These are phyloP conservation scores for Sporothrix humicola DNA, from an alignment of 2,329 filamentous ascomycete species.

Conservation along the genomic window DNA sequence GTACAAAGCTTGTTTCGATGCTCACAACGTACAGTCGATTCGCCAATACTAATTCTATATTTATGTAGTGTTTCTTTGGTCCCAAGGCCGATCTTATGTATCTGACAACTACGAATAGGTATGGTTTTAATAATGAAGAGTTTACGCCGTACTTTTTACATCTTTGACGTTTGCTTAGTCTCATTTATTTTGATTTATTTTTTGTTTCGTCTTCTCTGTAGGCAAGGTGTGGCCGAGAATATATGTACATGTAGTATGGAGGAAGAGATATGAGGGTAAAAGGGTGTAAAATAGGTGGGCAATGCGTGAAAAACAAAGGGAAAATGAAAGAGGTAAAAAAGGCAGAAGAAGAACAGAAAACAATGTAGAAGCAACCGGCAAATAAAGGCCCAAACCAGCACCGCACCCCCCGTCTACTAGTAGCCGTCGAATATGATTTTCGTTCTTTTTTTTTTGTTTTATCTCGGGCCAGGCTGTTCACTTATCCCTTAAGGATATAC, in stretches of 20 bases:
- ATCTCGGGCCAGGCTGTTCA: not conserved
- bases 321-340: not conserved
- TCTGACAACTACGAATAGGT: no score
- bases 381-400: not conserved
- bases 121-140: no score
- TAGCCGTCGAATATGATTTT: not conserved
- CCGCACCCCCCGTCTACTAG: conserved; percentile 1
- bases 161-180: not conserved
- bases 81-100: no score
- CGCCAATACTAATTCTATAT: no score
- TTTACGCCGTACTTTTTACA: not conserved
- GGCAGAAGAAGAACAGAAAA: not conserved
- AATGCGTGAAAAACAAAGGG: not conserved
- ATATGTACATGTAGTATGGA: conserved; percentile 27
- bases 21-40: not conserved
- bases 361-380: not conserved
- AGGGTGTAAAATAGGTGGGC: not conserved
- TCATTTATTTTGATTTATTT: conserved; percentile 18
- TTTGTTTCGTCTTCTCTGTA: conserved; percentile 21
- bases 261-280: not conserved
- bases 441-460: not conserved
- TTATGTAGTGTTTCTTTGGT: no score
- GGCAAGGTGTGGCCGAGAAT: conserved; percentile 26
- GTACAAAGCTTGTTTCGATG: conserved; percentile 19
- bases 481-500: not conserved